These are phyloP conservation scores for Penicillium pulvis DNA, from an alignment of 495 filamentous ascomycete species.

Conservation along the genomic window DNA sequence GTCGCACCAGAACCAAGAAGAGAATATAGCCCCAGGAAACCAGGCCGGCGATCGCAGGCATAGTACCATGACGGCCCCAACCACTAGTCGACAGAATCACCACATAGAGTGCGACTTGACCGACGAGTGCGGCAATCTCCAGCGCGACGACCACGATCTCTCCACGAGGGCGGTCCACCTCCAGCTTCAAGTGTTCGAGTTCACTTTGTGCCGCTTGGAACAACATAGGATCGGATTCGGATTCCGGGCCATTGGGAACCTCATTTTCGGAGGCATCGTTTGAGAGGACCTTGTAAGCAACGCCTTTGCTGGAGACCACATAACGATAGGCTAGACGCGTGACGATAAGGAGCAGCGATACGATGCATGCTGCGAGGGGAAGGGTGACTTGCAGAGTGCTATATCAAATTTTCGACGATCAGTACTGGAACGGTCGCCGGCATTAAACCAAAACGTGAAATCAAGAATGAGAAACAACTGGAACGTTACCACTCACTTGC, in stretches of 20 bases:
- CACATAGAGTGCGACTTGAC: slow-evolving; percentile 66
- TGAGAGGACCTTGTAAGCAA: slow-evolving; percentile 36
- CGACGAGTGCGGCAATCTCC: slow-evolving; percentile 75
- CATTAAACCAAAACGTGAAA: not conserved
- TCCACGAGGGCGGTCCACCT: slow-evolving; percentile 74
- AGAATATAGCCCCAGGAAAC: slow-evolving; percentile 81
- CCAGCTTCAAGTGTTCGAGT: slow-evolving; percentile 66
- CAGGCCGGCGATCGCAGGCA: slow-evolving; percentile 67
- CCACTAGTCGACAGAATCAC: slow-evolving; percentile 56
- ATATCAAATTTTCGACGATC: slow-evolving; percentile 22
- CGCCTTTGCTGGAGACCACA: slow-evolving; percentile 39
- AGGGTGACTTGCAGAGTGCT: slow-evolving; percentile 86
- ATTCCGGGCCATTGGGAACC: slow-evolving; percentile 38
- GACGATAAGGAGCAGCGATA: slow-evolving; percentile 69
- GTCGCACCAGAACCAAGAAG: slow-evolving; percentile 68
- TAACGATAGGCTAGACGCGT: slow-evolving; percentile 55
- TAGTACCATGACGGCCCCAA: slow-evolving; percentile 56
- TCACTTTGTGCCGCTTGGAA: slow-evolving; percentile 65
- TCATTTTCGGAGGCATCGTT: slow-evolving; percentile 50
- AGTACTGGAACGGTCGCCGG: slow-evolving; percentile 16
- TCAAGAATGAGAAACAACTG: not conserved
- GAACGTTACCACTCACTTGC: slow-evolving; percentile 60
- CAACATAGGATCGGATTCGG: slow-evolving; percentile 59
- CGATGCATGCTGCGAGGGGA: slow-evolving; percentile 67
- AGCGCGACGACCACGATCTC: slow-evolving; percentile 68